phyloP scores from a whole-genome alignment of 331 rosid genomes.

The Quercus tomentella region DNA sequence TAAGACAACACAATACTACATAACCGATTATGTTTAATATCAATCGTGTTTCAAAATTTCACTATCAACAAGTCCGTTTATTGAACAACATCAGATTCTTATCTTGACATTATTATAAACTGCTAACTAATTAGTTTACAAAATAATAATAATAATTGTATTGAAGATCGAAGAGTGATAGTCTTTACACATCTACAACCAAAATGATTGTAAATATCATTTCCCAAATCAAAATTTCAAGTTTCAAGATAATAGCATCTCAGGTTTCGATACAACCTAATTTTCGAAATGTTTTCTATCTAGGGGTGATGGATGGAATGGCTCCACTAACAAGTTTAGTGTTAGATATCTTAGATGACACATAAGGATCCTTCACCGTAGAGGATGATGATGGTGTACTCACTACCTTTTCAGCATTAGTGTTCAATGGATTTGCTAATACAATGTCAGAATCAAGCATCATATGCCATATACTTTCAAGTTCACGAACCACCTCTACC shows the following conservation, averaged over 20 bases:
- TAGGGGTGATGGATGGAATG: slow-evolving; percentile 74
- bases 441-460: slow-evolving; percentile 45
- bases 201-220: background rate
- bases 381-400: slow-evolving; percentile 56
- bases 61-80: too few relatives aligned
- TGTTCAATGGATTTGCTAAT: slow-evolving; percentile 15
- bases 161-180: background rate
- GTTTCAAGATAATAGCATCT: background rate
- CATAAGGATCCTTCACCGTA: slow-evolving; percentile 34
- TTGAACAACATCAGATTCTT: too few relatives aligned
- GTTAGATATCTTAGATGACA: slow-evolving; percentile 66
- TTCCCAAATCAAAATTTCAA: background rate
- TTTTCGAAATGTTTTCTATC: slow-evolving; percentile 34
- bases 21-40: too few relatives aligned
- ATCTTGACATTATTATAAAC: too few relatives aligned
- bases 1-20: too few relatives aligned
- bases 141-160: too few relatives aligned
- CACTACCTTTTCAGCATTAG: slow-evolving; percentile 35
- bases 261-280: background rate
- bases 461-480: slow-evolving; percentile 54
- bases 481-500: slow-evolving; percentile 76
- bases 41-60: too few relatives aligned
- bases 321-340: slow-evolving; percentile 83
- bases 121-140: too few relatives aligned
- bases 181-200: background rate